Base-by-base conservation (phyloP, 768 basidiomycete genomes). In the Amanita rubescens region DNA sequence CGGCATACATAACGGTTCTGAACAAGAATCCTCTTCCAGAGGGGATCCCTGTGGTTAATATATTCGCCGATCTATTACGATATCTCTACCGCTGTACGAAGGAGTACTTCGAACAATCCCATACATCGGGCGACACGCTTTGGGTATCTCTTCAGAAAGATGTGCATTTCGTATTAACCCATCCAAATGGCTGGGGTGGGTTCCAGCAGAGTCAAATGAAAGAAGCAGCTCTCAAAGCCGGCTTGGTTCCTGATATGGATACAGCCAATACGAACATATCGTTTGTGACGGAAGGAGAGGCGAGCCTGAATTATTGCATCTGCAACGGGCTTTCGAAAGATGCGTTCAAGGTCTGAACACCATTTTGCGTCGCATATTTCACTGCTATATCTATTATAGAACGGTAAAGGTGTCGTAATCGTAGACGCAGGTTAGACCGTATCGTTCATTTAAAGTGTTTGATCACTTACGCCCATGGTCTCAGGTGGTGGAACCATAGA, bases 291-390 rank as follows among this genome's bases (percentile, higher is more conserved):
- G n/a, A n/a, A n/a, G n/a, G n/a, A n/a, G n/a, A n/a, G n/a, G n/a
- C n/a, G 81, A 76, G 75, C 57, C 57, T 81, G 8, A 74, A 81
- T 53, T 80, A 69, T 57, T 81, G 78, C 53, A 64, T 79, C 15
- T 57, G 37, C 5, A 73, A 68, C 37, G 68, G 75, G 2, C 53
- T 75, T 2, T 67, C 69, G 3, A 67, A 63, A 5, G 69, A 74
- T 5, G 57, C 60, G 3, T 47, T 69, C 24, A 57, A 62, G 55
- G 68, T 69, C 25, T 6, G 60, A 51, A 12, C n/a, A 15, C 11
- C 20, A 20, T 49, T 5, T 2, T 51, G 5, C 14, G 51, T 38
- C 14, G 47, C 57, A 11, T 11, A 5, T 8, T 20, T 0, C 20
- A 19, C 30, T 52, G 32, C 45, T 57, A 30, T 10, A 27, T 12